Base-by-base conservation (phyloP, 2,329 filamentous ascomycete genomes). In the Microdochium paspali region DNA sequence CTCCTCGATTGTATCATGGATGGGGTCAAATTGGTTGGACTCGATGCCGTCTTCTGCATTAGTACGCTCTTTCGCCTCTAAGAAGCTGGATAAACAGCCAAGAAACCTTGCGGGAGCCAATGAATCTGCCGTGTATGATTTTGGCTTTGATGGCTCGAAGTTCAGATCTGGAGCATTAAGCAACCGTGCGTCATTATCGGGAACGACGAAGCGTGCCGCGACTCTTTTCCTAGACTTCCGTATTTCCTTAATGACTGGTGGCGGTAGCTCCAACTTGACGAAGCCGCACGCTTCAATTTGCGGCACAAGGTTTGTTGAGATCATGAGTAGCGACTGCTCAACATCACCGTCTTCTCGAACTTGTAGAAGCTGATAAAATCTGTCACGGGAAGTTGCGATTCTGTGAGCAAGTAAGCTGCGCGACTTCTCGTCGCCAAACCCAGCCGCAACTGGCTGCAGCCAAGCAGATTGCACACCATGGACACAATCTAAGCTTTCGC, bases 401-500 rank as follows among this genome's bases (percentile, higher is more conserved):
- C 35, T 18, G 20, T 18, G 35, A 21, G 15, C 35, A 21, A 40
- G 12, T 4, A 21, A 15, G 10, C 5, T 21, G 3, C 12, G 35
- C 23, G 35, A 12, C 18, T 40, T 40, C 6, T 15, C 35, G 7
- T 7, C 18, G 6, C 35, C 35, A 20, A 40, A 40, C 18, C 4
- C 12, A 10, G 35, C 35, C 10, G 35, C 35, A 20, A 40, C 35
- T 15, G 35, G 35, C 18, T 40, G 35, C 10, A 40, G 35, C 35
- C 35, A 40, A 21, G 35, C 35, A 20, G 9, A 40, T 9, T 40
- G 15, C 3, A 40, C 10, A 3, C 18, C 35, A 21, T n/a, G 35
- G 6, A 21, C 6, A 18, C 35, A 45, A 10, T 43, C 46, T 32
- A 56, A 21, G 21, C 49, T 47, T 35, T 61, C 58, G 20, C 50